Base-by-base conservation (phyloP, 2,329 filamentous ascomycete species). In the Penicillium thymicola region DNA sequence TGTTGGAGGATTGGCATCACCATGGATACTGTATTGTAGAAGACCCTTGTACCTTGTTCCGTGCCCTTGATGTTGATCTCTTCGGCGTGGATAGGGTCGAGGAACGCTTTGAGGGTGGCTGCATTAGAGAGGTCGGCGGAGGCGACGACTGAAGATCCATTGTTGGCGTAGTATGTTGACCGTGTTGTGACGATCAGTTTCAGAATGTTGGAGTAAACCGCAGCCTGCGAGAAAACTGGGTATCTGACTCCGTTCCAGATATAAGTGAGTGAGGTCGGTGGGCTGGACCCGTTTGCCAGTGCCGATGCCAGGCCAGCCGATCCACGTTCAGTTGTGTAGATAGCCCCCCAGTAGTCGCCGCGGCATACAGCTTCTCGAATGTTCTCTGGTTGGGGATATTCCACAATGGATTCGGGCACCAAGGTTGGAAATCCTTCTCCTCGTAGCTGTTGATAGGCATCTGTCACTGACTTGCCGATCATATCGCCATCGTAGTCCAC, bases 1-100 rank as follows among this genome's bases (percentile, higher is more conserved):
- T 78, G 73, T 57, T 73, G 70, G 40, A 78, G 65, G 7, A 78
- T 67, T 5, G 75, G 69, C 54, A 78, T 71, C 25, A 74, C 71
- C 58, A 77, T 75, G 13, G 70, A 68, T 21, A 76, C 64, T 3
- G 72, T 76, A 63, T 76, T 77, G 61, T 76, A 73, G 21, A 77
- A 65, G 1, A 74, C 67, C 2, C 72, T 57, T 0, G 70, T 59
- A 9, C 75, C 73, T 49, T 78, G 73, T 0, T 64, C 55, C 2
- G 73, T 75, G 0, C 63, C 59, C 55, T 76, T 69, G 59, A 77
- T 71, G 60, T 77, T 72, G 47, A 67, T 60, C 13, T 61, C 62
- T 1, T 27, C 28, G 9, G 46, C 37, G 1, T 32, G 38, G 14
- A 55, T 55, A 2, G 52, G 52, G 16, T 51, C 18, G 14, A 38